Base-by-base conservation (phyloP, 768 basidiomycete species). In the Trametes coccinea region DNA sequence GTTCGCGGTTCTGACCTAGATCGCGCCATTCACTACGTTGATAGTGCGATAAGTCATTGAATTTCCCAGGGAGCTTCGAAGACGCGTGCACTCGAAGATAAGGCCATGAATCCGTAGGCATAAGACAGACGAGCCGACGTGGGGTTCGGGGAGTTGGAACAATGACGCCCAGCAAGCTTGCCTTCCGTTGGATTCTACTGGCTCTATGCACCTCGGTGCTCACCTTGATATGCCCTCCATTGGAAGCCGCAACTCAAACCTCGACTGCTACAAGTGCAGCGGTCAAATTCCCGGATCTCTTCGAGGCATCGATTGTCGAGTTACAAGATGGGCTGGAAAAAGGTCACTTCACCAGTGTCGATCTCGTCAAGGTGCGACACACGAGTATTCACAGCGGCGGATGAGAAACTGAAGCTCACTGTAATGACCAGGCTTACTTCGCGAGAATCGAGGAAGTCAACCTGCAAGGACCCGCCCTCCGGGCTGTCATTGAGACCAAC, bases 401-500 rank as follows among this genome's bases (percentile, higher is more conserved):
- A 17, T 5, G 9, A 17, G 40, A 22, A 22, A 29, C 17, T 46
- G 17, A 34, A 4, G 16, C 17, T 14, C 4, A 11, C 22, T n/a
- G 31, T 37, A 8, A 2, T 29, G 16, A 11, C 5, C 56, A 88
- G 87, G 84, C 85, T 2, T 89, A 89, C 69, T 76, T 88, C 64
- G 81, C 82, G 10, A 79, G 88, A 2, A 88, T 88, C 29, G 83
- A 87, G 4, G 83, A 89, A 67, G 87, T 89, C n/a, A 88, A 89
- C 66, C 66, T 81, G 16, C 75, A 83, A 59, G 86, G 86, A 1
- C 82, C 85, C 10, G 72, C 72, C 46, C 72, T 89, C 8, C 82
- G 79, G 9, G 86, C 86, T 0, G 78, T 89, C 4, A 72, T 87
- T 13, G 88, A 89, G 58, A 73, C 74, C 0, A 89, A 84, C 49